These are phyloP conservation scores for Neocatenulostroma microsporum DNA, from an alignment of 2,329 filamentous ascomycete species.

Conservation along the genomic window DNA sequence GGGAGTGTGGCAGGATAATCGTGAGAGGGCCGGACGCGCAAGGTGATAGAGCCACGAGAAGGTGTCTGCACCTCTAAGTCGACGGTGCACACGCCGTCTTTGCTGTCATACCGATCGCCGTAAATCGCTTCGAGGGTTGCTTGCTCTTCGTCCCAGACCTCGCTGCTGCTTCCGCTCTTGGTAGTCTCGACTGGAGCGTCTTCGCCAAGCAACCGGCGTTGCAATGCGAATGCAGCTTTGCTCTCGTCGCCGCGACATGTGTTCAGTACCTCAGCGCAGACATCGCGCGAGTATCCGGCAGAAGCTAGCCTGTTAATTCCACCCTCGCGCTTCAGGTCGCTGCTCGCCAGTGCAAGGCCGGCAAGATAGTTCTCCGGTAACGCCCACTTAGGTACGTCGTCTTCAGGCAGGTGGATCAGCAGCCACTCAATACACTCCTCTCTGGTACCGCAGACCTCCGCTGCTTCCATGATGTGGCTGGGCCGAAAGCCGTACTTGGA, in stretches of 20 bases:
- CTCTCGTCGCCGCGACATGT: slow-evolving; percentile 63
- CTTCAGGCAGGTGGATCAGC: slow-evolving; percentile 91
- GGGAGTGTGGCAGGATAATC: slow-evolving; percentile 63
- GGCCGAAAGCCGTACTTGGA: slow-evolving; percentile 80
- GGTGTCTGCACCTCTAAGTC: slow-evolving; percentile 48
- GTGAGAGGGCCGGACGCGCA: slow-evolving; percentile 64
- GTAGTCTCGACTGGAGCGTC: not conserved
- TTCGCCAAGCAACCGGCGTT: slow-evolving; percentile 54
- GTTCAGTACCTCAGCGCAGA: slow-evolving; percentile 72
- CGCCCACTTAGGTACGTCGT: slow-evolving; percentile 88
- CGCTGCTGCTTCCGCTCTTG: slow-evolving; percentile 34
- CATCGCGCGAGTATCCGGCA: slow-evolving; percentile 75
- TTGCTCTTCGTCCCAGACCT: slow-evolving; percentile 79
- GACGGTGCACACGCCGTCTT: slow-evolving; percentile 57
- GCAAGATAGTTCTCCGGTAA: slow-evolving; percentile 87
- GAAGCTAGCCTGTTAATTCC: slow-evolving; percentile 73
- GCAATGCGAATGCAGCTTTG: slow-evolving; percentile 69
- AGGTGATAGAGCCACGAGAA: slow-evolving; percentile 38
- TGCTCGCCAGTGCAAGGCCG: slow-evolving; percentile 76
- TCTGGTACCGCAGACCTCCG: slow-evolving; percentile 76
- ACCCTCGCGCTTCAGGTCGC: slow-evolving; percentile 71
- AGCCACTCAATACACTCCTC: slow-evolving; percentile 95
- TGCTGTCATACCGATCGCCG: slow-evolving; percentile 57
- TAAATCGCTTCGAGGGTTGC: slow-evolving; percentile 79
- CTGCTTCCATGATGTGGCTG: slow-evolving; percentile 83